Base-by-base conservation (phyloP, 768 basidiomycete species). In the Melanogaster broomeanus region DNA sequence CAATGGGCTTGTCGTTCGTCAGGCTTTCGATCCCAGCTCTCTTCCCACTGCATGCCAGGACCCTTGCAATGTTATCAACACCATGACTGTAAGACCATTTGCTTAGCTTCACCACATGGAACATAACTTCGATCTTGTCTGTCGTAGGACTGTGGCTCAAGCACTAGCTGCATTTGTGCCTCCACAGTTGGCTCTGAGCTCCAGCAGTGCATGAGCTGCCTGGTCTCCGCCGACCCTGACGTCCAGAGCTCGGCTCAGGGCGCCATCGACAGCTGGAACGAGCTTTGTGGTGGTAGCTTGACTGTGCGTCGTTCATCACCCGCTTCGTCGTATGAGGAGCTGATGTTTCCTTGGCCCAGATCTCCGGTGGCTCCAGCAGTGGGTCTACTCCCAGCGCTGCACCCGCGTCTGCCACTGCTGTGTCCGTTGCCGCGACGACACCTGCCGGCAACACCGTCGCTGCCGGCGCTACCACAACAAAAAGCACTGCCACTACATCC, bases 21-120 rank as follows among this genome's bases (percentile, higher is more conserved):
- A 68, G 31, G n/a, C 34, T 12, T 15, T 52, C 16, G n/a, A 47
- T 12, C n/a, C 57, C 10, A 45, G 27, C 7, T 11, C 21, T 6
- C 49, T 61, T 22, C 66, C 63, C 4, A 2, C 56, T 8, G 34
- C 42, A 33, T 66, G 65, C 49, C 63, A 65, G 45, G 45, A 35
- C 16, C 18, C 61, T 2, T 65, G 63, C 31, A 13, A 56, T 28
- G 61, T 63, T n/a, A 1, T 65, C 15, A 45, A 52, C 24, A 56
- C 52, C 10, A 49, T 65, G 33, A 21, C 11, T 8, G 66, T 65
- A 42, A 42, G 66, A 40, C 8, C 21, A 19, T 49, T 28, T 22
- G 4, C 24, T 8, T 8, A 15, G 12, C 15, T 12, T 11, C 10
- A n/a, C 19, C 5, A 18, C 4, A 11, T 21, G 27, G 19, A 2